Evolutionary conservation across 2,329 filamentous ascomycete genomes (phyloP).

Genomic region (Apiospora hydei): DNA sequence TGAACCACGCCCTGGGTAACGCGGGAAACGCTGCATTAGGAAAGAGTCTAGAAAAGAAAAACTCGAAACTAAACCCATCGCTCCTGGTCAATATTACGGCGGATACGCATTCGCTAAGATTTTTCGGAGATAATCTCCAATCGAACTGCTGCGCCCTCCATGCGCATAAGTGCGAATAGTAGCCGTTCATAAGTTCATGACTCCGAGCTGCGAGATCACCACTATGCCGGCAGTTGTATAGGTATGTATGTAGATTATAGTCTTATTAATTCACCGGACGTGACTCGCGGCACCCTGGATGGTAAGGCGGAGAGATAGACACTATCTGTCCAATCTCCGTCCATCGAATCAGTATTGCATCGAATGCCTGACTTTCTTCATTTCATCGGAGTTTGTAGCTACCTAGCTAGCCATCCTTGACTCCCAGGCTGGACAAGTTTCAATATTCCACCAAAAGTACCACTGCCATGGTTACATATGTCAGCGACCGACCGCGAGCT

Average conservation of each 20-base stretch:
- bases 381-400: not conserved
- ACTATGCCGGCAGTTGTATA: not conserved
- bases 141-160: not conserved
- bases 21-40: not conserved
- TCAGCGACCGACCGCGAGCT: not conserved
- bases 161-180: no score
- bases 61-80: not conserved
- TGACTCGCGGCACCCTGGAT: not conserved
- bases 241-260: not conserved
- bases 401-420: no score
- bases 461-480: not conserved
- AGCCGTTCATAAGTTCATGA: not conserved
- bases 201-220: not conserved
- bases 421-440: not conserved
- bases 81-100: not conserved
- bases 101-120: not conserved
- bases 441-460: not conserved
- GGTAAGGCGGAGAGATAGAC: not conserved
- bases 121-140: not conserved
- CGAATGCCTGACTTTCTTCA: not conserved
- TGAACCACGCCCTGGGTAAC: not conserved
- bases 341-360: not conserved
- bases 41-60: slow-evolving; percentile 2
- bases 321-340: not conserved
- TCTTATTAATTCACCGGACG: not conserved